These are phyloP conservation scores for Hansenula sp. DNA, from an alignment of 1,139 yeast species.

Conservation along the genomic window DNA sequence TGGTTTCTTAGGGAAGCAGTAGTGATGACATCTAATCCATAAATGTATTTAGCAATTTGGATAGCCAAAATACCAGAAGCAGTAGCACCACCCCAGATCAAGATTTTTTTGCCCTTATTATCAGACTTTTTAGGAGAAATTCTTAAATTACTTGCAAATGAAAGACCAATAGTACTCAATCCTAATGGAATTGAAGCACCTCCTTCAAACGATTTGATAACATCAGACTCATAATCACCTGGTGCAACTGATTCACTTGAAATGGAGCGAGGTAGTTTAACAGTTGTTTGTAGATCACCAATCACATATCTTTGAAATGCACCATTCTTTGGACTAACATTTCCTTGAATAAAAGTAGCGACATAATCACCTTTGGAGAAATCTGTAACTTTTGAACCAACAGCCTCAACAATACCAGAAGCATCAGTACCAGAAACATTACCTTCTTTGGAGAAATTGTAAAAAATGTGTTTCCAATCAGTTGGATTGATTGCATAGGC, in stretches of 20 bases:
- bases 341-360: slow-evolving; percentile 49
- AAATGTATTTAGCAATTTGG: slow-evolving; percentile 43
- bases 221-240: slow-evolving; percentile 31
- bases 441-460: slow-evolving; percentile 39
- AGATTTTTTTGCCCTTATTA: slow-evolving; percentile 31
- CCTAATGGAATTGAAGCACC: slow-evolving; percentile 59
- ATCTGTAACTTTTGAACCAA: slow-evolving; percentile 53
- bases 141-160: slow-evolving; percentile 21
- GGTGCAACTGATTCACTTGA: slow-evolving; percentile 17
- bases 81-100: slow-evolving; percentile 61
- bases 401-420: slow-evolving; percentile 53
- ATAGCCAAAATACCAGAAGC: slow-evolving; percentile 41
- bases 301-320: slow-evolving; percentile 56
- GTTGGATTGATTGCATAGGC: slow-evolving; percentile 72
- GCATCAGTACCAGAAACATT: slow-evolving; percentile 53
- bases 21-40: slow-evolving; percentile 50
- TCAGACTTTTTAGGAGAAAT: slow-evolving; percentile 4
- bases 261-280: slow-evolving; percentile 5
- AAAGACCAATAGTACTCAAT: slow-evolving; percentile 36
- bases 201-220: slow-evolving; percentile 49
- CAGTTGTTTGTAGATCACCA: slow-evolving; percentile 37
- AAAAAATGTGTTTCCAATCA: slow-evolving; percentile 62
- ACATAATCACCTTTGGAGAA: slow-evolving; percentile 54
- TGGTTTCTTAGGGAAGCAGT: slow-evolving; percentile 47
- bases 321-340: slow-evolving; percentile 38